phyloP scores from a whole-genome alignment of 495 filamentous ascomycete genomes.

The Parmelia sp. region DNA sequence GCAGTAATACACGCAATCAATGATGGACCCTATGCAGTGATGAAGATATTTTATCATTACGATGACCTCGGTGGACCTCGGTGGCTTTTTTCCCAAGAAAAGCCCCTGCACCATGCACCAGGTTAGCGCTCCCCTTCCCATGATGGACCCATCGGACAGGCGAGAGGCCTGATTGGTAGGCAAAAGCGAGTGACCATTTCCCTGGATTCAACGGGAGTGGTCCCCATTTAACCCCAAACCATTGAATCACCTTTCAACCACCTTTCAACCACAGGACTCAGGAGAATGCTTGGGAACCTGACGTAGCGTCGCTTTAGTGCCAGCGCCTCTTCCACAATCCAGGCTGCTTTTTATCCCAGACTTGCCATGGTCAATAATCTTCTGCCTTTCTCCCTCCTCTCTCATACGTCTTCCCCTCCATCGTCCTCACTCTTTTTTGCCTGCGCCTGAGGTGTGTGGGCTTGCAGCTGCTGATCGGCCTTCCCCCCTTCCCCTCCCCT shows the following conservation, averaged over 20 bases:
- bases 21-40: too few relatives aligned
- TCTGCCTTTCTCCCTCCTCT: not conserved
- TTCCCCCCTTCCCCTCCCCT: not conserved
- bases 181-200: not conserved
- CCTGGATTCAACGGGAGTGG: not conserved
- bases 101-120: not conserved
- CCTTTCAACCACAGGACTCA: too few relatives aligned
- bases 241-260: too few relatives aligned
- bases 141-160: not conserved
- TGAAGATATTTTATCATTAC: too few relatives aligned
- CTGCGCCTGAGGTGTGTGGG: too few relatives aligned
- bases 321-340: not conserved
- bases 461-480: not conserved
- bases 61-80: not conserved
- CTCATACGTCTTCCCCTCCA: not conserved
- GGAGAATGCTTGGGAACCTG: not conserved
- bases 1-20: too few relatives aligned
- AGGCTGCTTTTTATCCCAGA: slow-evolving; percentile 2
- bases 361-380: not conserved
- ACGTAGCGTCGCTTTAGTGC: not conserved
- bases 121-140: not conserved
- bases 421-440: too few relatives aligned
- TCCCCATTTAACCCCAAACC: not conserved
- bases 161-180: not conserved
- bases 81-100: not conserved